phyloP scores from a whole-genome alignment of 805 yeast species.

The Candida sphagnicola region DNA sequence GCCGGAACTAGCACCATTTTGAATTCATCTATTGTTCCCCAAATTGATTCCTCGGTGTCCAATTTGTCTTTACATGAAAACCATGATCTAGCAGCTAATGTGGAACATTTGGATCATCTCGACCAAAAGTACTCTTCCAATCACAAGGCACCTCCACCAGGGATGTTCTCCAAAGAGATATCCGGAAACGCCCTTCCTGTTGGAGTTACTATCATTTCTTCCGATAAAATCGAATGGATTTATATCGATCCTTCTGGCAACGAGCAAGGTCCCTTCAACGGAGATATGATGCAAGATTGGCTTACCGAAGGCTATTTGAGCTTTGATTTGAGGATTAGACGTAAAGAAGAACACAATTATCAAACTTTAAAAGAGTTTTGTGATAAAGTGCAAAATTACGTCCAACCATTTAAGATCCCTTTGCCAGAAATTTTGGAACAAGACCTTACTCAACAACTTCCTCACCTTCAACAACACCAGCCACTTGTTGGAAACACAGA shows the following conservation, averaged over 20 bases:
- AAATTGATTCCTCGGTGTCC: not conserved
- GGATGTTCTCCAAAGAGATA: constrained; percentile 8
- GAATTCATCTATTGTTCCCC: not conserved
- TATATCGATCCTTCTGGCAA: constrained; percentile 68
- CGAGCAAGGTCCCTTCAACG: constrained; percentile 81
- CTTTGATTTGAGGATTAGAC: constrained; percentile 51
- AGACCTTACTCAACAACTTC: constrained; percentile 4
- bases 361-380: constrained; percentile 53
- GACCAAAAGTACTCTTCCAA: not conserved
- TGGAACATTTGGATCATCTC: not conserved
- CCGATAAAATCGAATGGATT: constrained; percentile 56
- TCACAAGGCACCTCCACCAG: constrained; percentile 16
- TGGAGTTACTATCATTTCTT: constrained; percentile 16
- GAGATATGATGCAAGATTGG: constrained; percentile 78
- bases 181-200: constrained; percentile 1
- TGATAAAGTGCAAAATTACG: constrained; percentile 41
- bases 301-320: constrained; percentile 55
- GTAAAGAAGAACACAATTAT: constrained; percentile 52
- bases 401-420: constrained; percentile 62
- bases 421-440: constrained; percentile 33
- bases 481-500: constrained; percentile 1
- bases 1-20: too few relatives aligned
- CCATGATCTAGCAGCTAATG: not conserved
- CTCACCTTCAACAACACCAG: constrained; percentile 1
- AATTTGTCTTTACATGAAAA: not conserved